Conservation (phyloP, 176 grass and related monocot species). For the Oropetium thomaeum region DNA sequence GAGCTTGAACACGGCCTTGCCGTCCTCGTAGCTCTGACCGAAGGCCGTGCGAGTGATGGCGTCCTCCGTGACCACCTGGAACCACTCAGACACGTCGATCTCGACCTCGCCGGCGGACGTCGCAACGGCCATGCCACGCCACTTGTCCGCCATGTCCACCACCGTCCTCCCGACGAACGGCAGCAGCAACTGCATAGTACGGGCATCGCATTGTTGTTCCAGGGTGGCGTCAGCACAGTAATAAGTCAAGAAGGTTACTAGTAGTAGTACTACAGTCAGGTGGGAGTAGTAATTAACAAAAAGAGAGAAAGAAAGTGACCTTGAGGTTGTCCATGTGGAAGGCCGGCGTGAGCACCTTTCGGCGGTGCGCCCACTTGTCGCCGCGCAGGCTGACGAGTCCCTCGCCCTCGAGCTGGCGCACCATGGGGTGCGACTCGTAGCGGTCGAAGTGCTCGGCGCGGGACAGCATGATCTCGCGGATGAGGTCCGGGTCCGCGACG, state of each 20-base stretch:
- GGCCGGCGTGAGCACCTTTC: slow-evolving; percentile 80
- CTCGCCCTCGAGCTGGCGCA: slow-evolving; percentile 95
- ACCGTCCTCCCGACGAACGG: slow-evolving; percentile 80
- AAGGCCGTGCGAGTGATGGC: slow-evolving; percentile 94
- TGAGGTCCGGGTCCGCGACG: slow-evolving; percentile 86
- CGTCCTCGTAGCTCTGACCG: slow-evolving; percentile 87
- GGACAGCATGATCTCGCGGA: slow-evolving; percentile 84
- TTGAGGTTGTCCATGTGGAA: slow-evolving; percentile 98
- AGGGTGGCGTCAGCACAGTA: not conserved
- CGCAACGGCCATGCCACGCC: slow-evolving; percentile 45
- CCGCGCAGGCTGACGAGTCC: slow-evolving; percentile 91
- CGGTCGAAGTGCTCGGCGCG: slow-evolving; percentile 86
- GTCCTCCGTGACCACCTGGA: slow-evolving; percentile 93
- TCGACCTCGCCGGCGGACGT: slow-evolving; percentile 71
- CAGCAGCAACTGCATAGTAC: slow-evolving; percentile 68
- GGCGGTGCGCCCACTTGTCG: slow-evolving; percentile 87
- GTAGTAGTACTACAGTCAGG: no score
- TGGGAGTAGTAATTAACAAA: no score
- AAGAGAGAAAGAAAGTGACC: slow-evolving; percentile 44
- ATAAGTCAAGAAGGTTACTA: no score
- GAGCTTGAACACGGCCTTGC: slow-evolving; percentile 78
- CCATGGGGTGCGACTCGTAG: slow-evolving; percentile 91
- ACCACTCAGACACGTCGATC: slow-evolving; percentile 96
- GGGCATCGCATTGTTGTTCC: not conserved
- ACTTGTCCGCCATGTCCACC: slow-evolving; percentile 73